Base-by-base conservation (phyloP, 2,329 filamentous ascomycete species). In the Penicillium sp. region DNA sequence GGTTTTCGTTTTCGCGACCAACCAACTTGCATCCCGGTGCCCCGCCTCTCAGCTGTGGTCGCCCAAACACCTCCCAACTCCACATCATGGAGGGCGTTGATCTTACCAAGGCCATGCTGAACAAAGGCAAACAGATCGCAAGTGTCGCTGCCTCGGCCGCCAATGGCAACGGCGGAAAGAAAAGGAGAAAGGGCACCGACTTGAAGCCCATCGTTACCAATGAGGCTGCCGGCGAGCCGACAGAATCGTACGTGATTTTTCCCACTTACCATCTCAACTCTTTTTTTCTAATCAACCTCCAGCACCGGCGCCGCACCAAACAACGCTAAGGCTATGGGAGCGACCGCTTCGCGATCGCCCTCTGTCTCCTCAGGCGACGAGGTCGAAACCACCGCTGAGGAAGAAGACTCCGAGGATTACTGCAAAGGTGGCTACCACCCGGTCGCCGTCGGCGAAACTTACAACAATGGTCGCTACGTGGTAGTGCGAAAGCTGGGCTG, bases 361-460 rank as follows among this genome's bases (percentile, higher is more conserved):
- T 88, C 89, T 48, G 84, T 85, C 47, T 89, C 85, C 51, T 89
- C 89, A 43, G 86, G 85, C 64, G 91, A 93, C 75, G 92, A 96
- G 71, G 82, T 84, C 73, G 92, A 96, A 67, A 92, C 94, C 70
- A 95, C 93, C 36, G 93, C 92, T 69, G 94, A 97, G 71, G 94
- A 99, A 77, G 94, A 99, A 76, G 94, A 99, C 75, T 96, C 90
- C 44, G 93, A 97, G 76, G 94, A 99, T 75, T 99, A 99, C 79
- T 96, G 93, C 83, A 97, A 97, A 77, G 94, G 94, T 67, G 94
- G 94, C 56, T 99, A 97, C 74, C 94, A 99, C 70, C 94, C 94
- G 2, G 94, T 99, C 45, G 83, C 85, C 65, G 88, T 97, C 55
- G 94, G 94, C 65, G 94, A 99, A 77, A 88, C 91, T 69, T 97